phyloP scores from a whole-genome alignment of 2,329 filamentous ascomycete genomes.

The Epichloe baconii region DNA sequence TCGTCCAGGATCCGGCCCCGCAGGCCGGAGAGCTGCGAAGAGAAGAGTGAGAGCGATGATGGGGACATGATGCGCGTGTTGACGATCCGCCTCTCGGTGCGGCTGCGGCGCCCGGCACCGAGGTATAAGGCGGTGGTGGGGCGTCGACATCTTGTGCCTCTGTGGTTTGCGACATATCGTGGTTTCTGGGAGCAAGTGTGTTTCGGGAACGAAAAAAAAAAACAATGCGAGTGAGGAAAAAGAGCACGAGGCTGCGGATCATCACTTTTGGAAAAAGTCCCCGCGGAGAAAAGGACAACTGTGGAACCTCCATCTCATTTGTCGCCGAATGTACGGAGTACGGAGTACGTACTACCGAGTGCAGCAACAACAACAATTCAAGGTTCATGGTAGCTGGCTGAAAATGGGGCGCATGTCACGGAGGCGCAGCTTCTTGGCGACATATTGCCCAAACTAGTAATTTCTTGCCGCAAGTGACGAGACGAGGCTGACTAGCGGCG shows the following conservation, averaged over 20 bases:
- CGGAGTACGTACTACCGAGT: too few relatives aligned
- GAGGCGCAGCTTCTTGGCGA: background rate
- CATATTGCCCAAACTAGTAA: background rate
- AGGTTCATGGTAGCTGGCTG: background rate
- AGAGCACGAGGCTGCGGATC: too few relatives aligned
- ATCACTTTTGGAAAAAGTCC: too few relatives aligned
- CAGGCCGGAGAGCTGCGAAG: slow-evolving; percentile 23
- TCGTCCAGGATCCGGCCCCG: slow-evolving; percentile 23
- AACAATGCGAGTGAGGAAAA: too few relatives aligned
- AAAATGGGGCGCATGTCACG: background rate
- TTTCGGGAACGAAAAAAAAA: too few relatives aligned
- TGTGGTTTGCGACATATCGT: background rate
- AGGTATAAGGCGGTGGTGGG: slow-evolving; percentile 1
- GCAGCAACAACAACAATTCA: too few relatives aligned
- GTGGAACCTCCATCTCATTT: too few relatives aligned
- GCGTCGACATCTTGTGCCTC: background rate
- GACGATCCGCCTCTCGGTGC: background rate
- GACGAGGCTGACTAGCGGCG: too few relatives aligned
- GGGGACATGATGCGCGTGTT: background rate
- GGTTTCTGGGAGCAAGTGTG: too few relatives aligned
- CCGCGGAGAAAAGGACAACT: too few relatives aligned
- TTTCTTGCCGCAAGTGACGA: too few relatives aligned
- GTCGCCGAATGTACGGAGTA: too few relatives aligned
- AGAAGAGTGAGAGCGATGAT: slow-evolving; percentile 20
- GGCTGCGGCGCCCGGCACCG: background rate